Conservation (phyloP, 192 early-diverging fungal genomes). For the Backusella luteola region DNA sequence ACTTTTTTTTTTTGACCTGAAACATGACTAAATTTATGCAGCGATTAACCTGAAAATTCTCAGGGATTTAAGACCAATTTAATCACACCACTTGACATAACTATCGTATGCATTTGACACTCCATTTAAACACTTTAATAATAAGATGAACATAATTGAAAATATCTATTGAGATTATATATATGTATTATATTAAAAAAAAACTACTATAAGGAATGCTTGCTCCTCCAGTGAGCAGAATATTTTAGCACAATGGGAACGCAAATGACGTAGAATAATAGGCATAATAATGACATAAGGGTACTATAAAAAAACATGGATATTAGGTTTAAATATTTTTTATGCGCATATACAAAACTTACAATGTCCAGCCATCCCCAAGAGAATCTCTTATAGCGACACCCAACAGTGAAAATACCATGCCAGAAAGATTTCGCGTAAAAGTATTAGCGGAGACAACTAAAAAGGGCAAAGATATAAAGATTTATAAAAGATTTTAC, state of each 20-base stretch:
- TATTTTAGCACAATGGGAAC: slow-evolving; percentile 13
- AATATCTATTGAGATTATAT: too few relatives aligned
- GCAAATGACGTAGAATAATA: background rate
- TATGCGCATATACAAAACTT: slow-evolving; percentile 7
- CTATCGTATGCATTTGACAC: background rate
- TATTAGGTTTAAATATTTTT: background rate
- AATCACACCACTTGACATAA: background rate
- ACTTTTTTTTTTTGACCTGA: background rate
- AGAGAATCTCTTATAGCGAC: slow-evolving; percentile 4
- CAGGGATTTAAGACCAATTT: background rate
- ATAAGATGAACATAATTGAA: background rate
- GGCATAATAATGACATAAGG: slow-evolving; percentile 5
- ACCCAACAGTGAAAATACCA: slow-evolving; percentile 20
- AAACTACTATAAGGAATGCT: background rate
- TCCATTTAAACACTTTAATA: background rate
- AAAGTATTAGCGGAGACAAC: slow-evolving; percentile 20
- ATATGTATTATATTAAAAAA: background rate
- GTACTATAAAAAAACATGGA: background rate
- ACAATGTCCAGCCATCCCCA: slow-evolving; percentile 29
- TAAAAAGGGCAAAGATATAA: background rate
- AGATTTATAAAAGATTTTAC: too few relatives aligned
- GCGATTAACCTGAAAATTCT: background rate
- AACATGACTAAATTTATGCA: background rate
- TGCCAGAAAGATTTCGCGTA: slow-evolving; percentile 12
- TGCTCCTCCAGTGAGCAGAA: slow-evolving; percentile 1